Evolutionary conservation across 2,329 filamentous ascomycete genomes (phyloP).

Genomic region (Botrytis galanthina): DNA sequence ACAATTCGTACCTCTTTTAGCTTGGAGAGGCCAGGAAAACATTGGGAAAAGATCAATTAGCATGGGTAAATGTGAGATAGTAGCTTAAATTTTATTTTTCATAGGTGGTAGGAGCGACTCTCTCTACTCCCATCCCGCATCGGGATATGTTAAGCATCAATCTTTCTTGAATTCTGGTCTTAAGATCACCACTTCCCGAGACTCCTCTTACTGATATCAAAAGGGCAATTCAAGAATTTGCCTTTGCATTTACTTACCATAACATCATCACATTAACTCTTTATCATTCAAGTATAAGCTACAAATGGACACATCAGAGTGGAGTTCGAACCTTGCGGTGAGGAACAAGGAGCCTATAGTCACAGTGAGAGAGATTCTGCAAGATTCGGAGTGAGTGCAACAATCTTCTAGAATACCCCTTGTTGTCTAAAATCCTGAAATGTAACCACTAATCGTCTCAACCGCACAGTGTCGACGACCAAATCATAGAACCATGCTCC

Average conservation of each 20-base stretch:
- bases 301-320: conserved; percentile 4
- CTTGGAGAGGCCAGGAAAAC: background rate
- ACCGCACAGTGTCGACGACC: conserved; percentile 6
- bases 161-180: background rate
- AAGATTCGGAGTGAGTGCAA: conserved; percentile 10
- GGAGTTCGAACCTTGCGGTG: background rate
- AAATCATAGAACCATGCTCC: background rate
- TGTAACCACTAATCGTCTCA: background rate
- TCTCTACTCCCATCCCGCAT: background rate
- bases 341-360: conserved; percentile 2
- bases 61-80: background rate
- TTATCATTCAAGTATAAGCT: background rate
- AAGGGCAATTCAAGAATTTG: background rate
- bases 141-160: background rate
- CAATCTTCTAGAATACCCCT: background rate
- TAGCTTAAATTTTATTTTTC: background rate
- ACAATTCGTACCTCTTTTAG: background rate
- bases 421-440: background rate
- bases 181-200: background rate
- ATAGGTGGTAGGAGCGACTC: background rate
- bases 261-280: background rate
- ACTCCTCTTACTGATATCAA: background rate
- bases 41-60: background rate
- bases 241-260: background rate
- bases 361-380: conserved; percentile 5